Evolutionary conservation across 495 filamentous ascomycete genomes (phyloP).

Genomic region (Penicillium parvum): DNA sequence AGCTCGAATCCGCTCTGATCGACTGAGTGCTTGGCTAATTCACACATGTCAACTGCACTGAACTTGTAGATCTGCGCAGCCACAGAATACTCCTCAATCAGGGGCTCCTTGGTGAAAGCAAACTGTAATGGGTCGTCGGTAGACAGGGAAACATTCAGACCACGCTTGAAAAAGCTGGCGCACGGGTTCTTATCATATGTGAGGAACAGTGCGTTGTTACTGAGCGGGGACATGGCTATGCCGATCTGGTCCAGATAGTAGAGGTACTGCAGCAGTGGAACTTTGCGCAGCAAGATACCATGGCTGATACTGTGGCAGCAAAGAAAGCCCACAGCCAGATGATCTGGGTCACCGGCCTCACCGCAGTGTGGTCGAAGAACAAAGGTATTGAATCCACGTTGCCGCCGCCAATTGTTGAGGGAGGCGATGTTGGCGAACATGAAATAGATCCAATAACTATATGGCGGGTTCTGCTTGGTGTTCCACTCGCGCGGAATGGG

Average conservation of each 20-base stretch:
- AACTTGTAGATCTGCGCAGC: conserved; percentile 98
- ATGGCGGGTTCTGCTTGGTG: conserved; percentile 91
- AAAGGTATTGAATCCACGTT: conserved; percentile 93
- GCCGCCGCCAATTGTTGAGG: conserved; percentile 85
- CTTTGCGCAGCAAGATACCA: conserved; percentile 86
- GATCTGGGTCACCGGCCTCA: conserved; percentile 94
- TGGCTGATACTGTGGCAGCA: conserved; percentile 98
- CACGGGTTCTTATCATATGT: conserved; percentile 98
- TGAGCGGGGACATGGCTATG: conserved; percentile 97
- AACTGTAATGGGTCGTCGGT: conserved; percentile 98
- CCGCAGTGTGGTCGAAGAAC: conserved; percentile 91
- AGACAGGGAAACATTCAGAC: conserved; percentile 90
- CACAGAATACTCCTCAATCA: conserved; percentile 97
- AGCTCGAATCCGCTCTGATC: conserved; percentile 91
- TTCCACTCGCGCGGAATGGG: conserved; percentile 85
- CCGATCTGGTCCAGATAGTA: conserved; percentile 98
- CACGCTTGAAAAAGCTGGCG: conserved; percentile 87
- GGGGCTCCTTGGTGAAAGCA: conserved; percentile 94
- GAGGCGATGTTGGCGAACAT: conserved; percentile 92
- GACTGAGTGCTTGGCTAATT: conserved; percentile 93
- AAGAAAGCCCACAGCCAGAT: conserved; percentile 85
- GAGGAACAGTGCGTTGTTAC: conserved; percentile 94
- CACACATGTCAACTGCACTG: conserved; percentile 96
- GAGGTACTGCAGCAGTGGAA: conserved; percentile 91
- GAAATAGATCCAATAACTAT: conserved; percentile 99